Evolutionary conservation across 192 early-diverging fungal species (phyloP).

Genomic region (Dimargaris xerosporica): DNA sequence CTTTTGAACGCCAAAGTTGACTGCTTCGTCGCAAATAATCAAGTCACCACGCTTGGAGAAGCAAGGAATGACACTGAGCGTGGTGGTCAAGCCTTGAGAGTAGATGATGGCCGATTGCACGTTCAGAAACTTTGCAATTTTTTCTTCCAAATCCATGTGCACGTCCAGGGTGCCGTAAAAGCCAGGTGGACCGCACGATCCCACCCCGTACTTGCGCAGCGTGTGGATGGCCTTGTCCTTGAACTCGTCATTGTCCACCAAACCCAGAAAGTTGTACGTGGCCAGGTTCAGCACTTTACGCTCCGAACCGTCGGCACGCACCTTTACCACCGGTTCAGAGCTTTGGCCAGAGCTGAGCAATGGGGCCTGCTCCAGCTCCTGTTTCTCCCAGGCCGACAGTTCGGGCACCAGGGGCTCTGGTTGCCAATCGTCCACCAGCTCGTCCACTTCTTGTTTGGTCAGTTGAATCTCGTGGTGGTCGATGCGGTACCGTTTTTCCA

Average conservation of each 20-base stretch:
- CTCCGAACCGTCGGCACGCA: conserved; percentile 39
- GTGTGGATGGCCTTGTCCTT: conserved; percentile 73
- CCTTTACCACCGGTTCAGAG: conserved; percentile 43
- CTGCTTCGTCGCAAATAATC: conserved; percentile 83
- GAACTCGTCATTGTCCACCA: conserved; percentile 52
- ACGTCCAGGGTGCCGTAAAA: conserved; percentile 95
- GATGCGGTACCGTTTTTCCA: conserved; percentile 63
- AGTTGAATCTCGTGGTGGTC: conserved; percentile 61
- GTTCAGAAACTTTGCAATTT: conserved; percentile 71
- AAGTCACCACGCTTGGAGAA: conserved; percentile 95
- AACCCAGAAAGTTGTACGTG: conserved; percentile 76
- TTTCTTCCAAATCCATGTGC: conserved; percentile 81
- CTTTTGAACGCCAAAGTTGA: conserved; percentile 79
- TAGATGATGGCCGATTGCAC: conserved; percentile 81
- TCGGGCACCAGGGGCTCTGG: conserved; percentile 83
- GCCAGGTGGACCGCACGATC: conserved; percentile 87
- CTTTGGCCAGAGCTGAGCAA: conserved; percentile 27
- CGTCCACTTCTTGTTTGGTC: conserved; percentile 88
- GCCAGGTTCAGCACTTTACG: conserved; percentile 66
- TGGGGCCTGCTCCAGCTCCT: conserved; percentile 56
- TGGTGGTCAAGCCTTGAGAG: conserved; percentile 87
- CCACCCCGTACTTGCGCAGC: conserved; percentile 86
- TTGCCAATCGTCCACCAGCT: conserved; percentile 87
- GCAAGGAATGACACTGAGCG: conserved; percentile 82
- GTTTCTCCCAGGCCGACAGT: conserved; percentile 47